Evolutionary conservation across 352 stramenopile genomes (phyloP), one percentile per base, ranked within the genome.

Genomic region (Globisporangium nunn): DNA sequence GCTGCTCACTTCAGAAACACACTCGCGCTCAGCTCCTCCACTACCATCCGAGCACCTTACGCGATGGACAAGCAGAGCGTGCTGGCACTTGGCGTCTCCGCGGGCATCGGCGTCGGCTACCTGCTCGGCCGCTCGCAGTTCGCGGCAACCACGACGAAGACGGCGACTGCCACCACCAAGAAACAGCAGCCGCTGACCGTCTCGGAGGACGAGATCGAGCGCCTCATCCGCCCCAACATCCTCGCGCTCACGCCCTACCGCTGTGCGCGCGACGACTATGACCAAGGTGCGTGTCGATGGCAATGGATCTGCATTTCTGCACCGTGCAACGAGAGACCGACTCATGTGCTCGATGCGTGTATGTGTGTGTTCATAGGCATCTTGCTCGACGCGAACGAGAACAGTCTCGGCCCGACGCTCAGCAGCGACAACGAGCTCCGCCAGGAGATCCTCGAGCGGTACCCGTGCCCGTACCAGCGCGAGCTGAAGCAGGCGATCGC

Each of bases 331-430:
- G 33, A 37, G 33, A 37, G 6, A 37, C 6, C 33, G 33, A 37
- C 33, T 37, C 33, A 37, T 37, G 33, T 5, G 33, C 41, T 52
- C 14, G 23, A 23, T 23, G 23, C 23, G 23, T 30, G 39, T 15
- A 8, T 29, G 37, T 15, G 39, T 68, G 28, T 30, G 18, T 37
- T 51, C 40, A 39, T 39, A 91, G 95, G 96, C 28, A 91, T 98
- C 54, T 68, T 99, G 31, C 77, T 99, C 59, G 96, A 99, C 74
- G 96, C 96, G 50, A 99, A 99, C 60, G 96, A 99, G 76, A 99
- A 99, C 77, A 97, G 92, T 52, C 82, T 97, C 31, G 96, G 96
- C 0, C 91, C 96, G 14, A 82, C 93, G 1, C 66, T 96, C 30
- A 72, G 79, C 18, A 82, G 81, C 39, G 74, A 87, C 48, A 67